Evolutionary conservation across 192 early-diverging fungal species (phyloP).

Genomic region (Podila epicladia): DNA sequence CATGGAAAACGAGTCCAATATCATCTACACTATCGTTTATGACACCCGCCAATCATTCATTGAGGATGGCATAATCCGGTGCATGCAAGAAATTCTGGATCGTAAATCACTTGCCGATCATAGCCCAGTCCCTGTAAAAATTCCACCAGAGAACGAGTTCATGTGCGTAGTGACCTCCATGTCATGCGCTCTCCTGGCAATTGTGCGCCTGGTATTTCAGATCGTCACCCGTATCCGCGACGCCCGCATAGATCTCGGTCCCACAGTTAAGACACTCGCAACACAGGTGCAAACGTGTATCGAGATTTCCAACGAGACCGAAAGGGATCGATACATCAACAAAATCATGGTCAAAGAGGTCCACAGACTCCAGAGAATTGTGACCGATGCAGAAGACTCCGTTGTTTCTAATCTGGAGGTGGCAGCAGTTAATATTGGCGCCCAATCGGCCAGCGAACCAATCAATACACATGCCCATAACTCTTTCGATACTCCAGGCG

Average conservation of each 20-base stretch:
- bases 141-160: constrained; percentile 7
- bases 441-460: too few species aligned
- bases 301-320: not conserved
- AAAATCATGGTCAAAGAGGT: constrained; percentile 18
- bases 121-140: not conserved
- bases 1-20: constrained; percentile 27
- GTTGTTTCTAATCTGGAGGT: not conserved
- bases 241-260: constrained; percentile 11
- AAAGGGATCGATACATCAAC: constrained; percentile 15
- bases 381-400: constrained; percentile 17
- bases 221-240: constrained; percentile 34
- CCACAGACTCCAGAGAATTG: constrained; percentile 2
- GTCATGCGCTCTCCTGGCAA: constrained; percentile 32
- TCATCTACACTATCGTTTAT: constrained; percentile 47
- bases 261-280: constrained; percentile 6
- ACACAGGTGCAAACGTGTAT: not conserved
- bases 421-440: too few species aligned
- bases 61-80: constrained; percentile 24
- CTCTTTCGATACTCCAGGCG: too few species aligned
- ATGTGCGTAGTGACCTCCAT: constrained; percentile 12
- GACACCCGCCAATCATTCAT: constrained; percentile 15
- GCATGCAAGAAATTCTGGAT: constrained; percentile 28
- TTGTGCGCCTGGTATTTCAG: constrained; percentile 46
- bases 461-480: too few species aligned
- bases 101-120: constrained; percentile 31